Conservation (phyloP, 2,329 filamentous ascomycete species). For the Capronia coronata region DNA sequence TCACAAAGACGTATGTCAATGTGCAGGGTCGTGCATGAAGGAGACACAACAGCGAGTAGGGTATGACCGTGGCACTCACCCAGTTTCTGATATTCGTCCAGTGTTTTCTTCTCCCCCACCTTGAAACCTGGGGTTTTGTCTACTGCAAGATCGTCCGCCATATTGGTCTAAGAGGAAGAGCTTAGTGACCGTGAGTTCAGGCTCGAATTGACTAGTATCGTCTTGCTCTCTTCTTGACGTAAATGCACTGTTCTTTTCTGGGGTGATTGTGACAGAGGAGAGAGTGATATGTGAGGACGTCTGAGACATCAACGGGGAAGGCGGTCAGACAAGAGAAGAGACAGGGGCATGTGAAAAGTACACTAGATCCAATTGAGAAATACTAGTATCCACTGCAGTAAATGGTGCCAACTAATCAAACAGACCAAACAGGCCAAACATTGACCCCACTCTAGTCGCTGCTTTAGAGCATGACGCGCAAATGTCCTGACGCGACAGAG, state of each 20-base stretch:
- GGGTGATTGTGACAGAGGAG: no score
- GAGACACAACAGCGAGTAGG: neutral
- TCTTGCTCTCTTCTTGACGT: no score
- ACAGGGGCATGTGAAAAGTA: neutral
- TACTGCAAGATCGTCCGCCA: conserved; percentile 77
- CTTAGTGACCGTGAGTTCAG: no score
- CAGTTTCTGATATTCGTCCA: conserved; percentile 89
- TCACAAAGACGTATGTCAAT: neutral
- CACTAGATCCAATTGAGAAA: neutral
- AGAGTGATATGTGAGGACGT: no score
- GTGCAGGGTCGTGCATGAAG: neutral
- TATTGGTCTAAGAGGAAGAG: neutral
- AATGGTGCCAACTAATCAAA: neutral
- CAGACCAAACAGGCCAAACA: neutral
- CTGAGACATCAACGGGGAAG: no score
- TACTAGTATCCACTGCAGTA: neutral
- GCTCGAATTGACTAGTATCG: no score
- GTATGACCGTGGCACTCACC: conserved; percentile 53
- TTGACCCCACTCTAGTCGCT: neutral
- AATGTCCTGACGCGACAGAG: neutral
- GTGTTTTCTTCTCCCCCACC: conserved; percentile 96
- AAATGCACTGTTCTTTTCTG: no score
- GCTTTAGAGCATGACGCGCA: neutral
- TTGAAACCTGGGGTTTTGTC: conserved; percentile 94
- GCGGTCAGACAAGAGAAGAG: no score